Conservation (phyloP, 2,329 filamentous ascomycete species). For the Aspergillus hiratsukae region DNA sequence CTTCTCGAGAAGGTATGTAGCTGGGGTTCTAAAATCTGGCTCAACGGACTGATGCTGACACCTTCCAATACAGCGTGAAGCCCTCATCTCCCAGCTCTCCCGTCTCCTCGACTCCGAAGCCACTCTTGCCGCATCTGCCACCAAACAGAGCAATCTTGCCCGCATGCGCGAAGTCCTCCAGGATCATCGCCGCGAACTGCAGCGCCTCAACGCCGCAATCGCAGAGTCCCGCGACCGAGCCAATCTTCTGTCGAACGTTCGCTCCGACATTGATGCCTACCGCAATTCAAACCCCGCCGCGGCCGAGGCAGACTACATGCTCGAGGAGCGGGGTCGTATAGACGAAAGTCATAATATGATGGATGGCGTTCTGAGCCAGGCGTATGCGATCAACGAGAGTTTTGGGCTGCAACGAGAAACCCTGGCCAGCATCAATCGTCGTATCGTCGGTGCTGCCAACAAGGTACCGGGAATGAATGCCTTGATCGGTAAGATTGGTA, state of each 20-base stretch:
- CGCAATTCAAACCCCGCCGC: slow-evolving; percentile 73
- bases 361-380: slow-evolving; percentile 87
- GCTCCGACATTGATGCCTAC: slow-evolving; percentile 87
- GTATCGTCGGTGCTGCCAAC: slow-evolving; percentile 83
- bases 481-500: slow-evolving; percentile 85
- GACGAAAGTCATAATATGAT: slow-evolving; percentile 87
- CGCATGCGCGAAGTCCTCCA: slow-evolving; percentile 85
- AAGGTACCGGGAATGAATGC: slow-evolving; percentile 91
- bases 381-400: slow-evolving; percentile 92
- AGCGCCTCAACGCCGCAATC: slow-evolving; percentile 68
- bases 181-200: slow-evolving; percentile 79
- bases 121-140: slow-evolving; percentile 75
- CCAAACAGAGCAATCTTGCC: slow-evolving; percentile 95
- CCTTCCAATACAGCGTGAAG: slow-evolving; percentile 61
- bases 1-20: slow-evolving; percentile 56
- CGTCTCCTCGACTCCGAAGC: slow-evolving; percentile 92
- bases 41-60: neutral
- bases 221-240: slow-evolving; percentile 76
- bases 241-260: slow-evolving; percentile 85
- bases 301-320: slow-evolving; percentile 94
- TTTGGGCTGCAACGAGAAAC: slow-evolving; percentile 86
- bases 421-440: slow-evolving; percentile 78
- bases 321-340: slow-evolving; percentile 78
- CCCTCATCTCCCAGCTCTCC: slow-evolving; percentile 72
- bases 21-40: neutral